phyloP scores from a whole-genome alignment of 2,329 filamentous ascomycete genomes.

The Colletotrichum coccodes region DNA sequence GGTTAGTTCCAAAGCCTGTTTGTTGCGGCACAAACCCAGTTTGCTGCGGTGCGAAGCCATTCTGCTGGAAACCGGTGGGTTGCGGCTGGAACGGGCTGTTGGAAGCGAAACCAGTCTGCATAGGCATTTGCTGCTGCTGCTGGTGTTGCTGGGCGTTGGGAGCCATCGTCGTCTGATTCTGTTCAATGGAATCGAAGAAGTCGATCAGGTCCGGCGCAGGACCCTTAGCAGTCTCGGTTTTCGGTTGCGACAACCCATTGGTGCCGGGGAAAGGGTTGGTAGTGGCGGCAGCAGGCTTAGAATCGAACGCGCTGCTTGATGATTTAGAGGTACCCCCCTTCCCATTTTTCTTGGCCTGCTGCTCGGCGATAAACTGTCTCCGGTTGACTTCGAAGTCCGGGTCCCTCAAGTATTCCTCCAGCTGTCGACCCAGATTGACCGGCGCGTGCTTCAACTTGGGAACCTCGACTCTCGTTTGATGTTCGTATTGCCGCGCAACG shows the following conservation, averaged over 20 bases:
- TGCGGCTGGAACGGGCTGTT: constrained; percentile 46
- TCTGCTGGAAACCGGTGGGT: constrained; percentile 47
- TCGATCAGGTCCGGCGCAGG: constrained; percentile 86
- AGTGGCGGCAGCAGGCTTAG: constrained; percentile 49
- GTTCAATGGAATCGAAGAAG: constrained; percentile 94
- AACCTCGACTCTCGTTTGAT: constrained; percentile 91
- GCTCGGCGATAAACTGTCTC: constrained; percentile 89
- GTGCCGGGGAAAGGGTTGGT: constrained; percentile 56
- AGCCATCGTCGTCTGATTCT: constrained; percentile 80
- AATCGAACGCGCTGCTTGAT: constrained; percentile 44
- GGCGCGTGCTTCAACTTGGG: constrained; percentile 98
- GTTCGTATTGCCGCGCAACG: constrained; percentile 88
- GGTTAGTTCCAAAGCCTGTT: constrained; percentile 51
- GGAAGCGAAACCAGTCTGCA: constrained; percentile 38
- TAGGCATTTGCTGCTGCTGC: constrained; percentile 43
- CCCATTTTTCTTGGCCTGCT: constrained; percentile 74
- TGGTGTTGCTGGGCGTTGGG: constrained; percentile 48
- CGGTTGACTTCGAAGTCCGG: constrained; percentile 95
- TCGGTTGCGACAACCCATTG: constrained; percentile 47
- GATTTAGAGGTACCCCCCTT: constrained; percentile 40
- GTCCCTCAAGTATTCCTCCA: constrained; percentile 95
- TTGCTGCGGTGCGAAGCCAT: constrained; percentile 54
- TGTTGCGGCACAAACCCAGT: constrained; percentile 54
- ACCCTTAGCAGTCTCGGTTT: constrained; percentile 65
- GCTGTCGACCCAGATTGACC: constrained; percentile 85